Evolutionary conservation across 495 filamentous ascomycete species (phyloP).

Genomic region (Patellaria atrata): DNA sequence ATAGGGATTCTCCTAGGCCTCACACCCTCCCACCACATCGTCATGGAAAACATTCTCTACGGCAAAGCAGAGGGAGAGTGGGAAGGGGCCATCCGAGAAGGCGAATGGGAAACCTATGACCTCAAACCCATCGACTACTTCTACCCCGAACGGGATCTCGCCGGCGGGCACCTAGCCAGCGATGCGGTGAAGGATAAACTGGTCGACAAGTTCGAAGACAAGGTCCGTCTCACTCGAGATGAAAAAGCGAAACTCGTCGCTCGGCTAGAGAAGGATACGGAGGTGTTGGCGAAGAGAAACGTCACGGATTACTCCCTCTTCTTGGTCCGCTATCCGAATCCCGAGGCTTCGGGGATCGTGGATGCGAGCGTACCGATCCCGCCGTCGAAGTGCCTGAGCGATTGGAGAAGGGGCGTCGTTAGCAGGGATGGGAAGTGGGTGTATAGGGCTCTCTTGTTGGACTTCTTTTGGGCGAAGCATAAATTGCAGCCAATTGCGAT

Average conservation of each 20-base stretch:
- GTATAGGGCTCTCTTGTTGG: slow-evolving; percentile 46
- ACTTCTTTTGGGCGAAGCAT: slow-evolving; percentile 61
- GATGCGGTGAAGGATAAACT: slow-evolving; percentile 44
- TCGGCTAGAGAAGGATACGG: slow-evolving; percentile 41
- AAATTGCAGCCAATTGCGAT: slow-evolving; percentile 45
- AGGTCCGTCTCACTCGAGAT: slow-evolving; percentile 37
- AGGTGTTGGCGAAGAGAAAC: slow-evolving; percentile 42
- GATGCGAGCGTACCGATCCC: slow-evolving; percentile 10
- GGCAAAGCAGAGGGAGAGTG: slow-evolving; percentile 32
- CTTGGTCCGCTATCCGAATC: slow-evolving; percentile 39
- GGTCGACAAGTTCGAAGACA: slow-evolving; percentile 50
- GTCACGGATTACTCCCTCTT: slow-evolving; percentile 59
- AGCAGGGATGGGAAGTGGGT: slow-evolving; percentile 48
- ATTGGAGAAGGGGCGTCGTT: slow-evolving; percentile 41
- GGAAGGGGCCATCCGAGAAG: slow-evolving; percentile 7
- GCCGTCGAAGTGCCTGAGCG: slow-evolving; percentile 1
- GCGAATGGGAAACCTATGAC: slow-evolving; percentile 51
- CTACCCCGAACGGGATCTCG: slow-evolving; percentile 53
- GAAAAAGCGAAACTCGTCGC: slow-evolving; percentile 38
- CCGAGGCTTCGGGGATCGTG: slow-evolving; percentile 19
- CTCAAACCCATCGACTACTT: slow-evolving; percentile 60
- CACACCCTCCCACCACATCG: slow-evolving; percentile 50
- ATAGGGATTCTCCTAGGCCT: slow-evolving; percentile 40
- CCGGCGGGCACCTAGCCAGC: slow-evolving; percentile 41
- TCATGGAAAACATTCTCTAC: slow-evolving; percentile 59